Conservation (phyloP, 148 eudicot species). For the Simmondsia chinensis region DNA sequence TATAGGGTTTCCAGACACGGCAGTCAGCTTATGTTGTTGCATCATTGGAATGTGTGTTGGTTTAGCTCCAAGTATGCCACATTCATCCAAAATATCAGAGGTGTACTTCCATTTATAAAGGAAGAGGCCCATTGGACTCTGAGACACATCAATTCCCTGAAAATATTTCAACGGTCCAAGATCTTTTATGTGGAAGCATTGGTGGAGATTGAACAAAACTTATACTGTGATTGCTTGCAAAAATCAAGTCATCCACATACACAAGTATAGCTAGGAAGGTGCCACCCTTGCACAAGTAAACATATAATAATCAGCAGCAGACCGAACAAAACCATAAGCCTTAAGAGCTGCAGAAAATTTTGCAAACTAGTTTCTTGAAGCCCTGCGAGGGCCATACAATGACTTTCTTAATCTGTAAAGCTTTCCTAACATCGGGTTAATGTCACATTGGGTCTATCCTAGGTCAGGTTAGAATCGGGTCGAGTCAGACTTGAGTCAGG, state of each 20-base stretch:
- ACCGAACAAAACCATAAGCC: background rate
- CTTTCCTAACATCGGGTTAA: too few species aligned
- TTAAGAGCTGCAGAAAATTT: background rate
- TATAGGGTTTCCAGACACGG: background rate
- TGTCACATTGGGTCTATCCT: too few species aligned
- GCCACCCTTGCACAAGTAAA: background rate
- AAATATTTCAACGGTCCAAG: background rate
- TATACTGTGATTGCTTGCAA: background rate
- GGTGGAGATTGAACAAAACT: too few species aligned
- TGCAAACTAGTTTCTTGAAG: background rate
- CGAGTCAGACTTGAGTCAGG: too few species aligned
- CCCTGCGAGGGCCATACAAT: background rate
- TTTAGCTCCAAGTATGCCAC: background rate
- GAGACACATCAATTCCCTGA: background rate
- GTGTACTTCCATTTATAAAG: slow-evolving; percentile 2
- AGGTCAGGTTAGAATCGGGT: too few species aligned
- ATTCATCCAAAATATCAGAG: background rate
- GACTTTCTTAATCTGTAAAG: background rate
- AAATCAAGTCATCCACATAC: slow-evolving; percentile 3
- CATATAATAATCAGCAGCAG: background rate
- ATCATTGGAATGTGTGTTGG: background rate
- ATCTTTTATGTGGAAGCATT: slow-evolving; percentile 3
- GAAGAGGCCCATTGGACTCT: background rate
- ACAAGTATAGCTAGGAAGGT: background rate
- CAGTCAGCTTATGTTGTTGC: background rate